Conservation (phyloP, 2,329 filamentous ascomycete species). For the Teratosphaeriaceae sp. region DNA sequence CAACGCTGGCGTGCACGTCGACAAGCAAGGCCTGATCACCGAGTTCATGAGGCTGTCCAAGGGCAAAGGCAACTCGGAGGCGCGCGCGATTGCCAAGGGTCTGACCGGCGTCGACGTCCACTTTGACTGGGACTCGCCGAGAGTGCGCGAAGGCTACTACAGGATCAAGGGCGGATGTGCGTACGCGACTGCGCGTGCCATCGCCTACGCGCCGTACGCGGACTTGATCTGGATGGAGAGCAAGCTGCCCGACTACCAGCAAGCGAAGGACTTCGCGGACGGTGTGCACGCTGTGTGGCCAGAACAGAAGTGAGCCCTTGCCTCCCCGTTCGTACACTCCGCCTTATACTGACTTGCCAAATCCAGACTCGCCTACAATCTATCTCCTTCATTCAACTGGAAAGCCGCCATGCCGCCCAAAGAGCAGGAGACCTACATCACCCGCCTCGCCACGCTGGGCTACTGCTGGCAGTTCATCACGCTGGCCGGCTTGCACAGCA, state of each 20-base stretch:
- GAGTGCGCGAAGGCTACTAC: slow-evolving; percentile 94
- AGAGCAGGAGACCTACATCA: slow-evolving; percentile 97
- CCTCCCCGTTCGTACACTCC: background rate
- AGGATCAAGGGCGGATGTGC: slow-evolving; percentile 84
- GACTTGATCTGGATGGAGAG: slow-evolving; percentile 93
- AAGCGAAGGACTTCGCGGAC: slow-evolving; percentile 87
- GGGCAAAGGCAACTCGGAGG: slow-evolving; percentile 81
- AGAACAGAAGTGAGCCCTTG: slow-evolving; percentile 72
- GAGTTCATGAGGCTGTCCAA: slow-evolving; percentile 62
- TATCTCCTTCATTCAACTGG: slow-evolving; percentile 99
- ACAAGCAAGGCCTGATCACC: slow-evolving; percentile 62
- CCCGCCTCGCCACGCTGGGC: slow-evolving; percentile 74
- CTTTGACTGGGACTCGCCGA: slow-evolving; percentile 93
- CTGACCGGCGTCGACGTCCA: slow-evolving; percentile 73
- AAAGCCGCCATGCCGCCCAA: slow-evolving; percentile 87
- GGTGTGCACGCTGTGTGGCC: slow-evolving; percentile 94
- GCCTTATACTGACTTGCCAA: slow-evolving; percentile 10
- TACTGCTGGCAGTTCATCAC: slow-evolving; percentile 99
- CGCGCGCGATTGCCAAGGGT: slow-evolving; percentile 68
- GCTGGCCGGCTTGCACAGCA: slow-evolving; percentile 93
- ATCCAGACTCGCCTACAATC: slow-evolving; percentile 84
- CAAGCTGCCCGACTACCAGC: slow-evolving; percentile 84
- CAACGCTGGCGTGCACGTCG: slow-evolving; percentile 56
- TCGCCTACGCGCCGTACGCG: slow-evolving; percentile 81
- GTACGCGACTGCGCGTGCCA: slow-evolving; percentile 81